phyloP scores from a whole-genome alignment of 768 basidiomycete genomes.

The Mycena rosella region DNA sequence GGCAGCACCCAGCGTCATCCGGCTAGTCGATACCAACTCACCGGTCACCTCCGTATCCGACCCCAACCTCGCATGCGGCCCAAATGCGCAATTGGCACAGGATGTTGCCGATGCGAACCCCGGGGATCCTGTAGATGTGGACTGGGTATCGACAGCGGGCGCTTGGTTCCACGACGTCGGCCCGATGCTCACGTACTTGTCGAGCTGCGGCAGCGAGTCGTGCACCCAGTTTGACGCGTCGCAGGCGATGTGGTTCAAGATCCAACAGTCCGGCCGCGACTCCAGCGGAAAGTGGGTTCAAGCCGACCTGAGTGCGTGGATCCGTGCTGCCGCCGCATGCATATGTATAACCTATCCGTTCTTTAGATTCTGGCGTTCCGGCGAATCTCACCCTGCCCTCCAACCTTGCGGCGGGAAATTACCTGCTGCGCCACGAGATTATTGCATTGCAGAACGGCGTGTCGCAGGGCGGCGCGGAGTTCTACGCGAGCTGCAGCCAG shows the following conservation, averaged over 20 bases:
- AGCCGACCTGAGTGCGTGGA: constrained; percentile 61
- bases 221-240: constrained; percentile 73
- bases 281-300: constrained; percentile 62
- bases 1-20: constrained; percentile 56
- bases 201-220: constrained; percentile 66
- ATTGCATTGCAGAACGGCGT: constrained; percentile 79
- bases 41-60: constrained; percentile 65
- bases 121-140: constrained; percentile 57
- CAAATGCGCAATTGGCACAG: constrained; percentile 55
- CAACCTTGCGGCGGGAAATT: constrained; percentile 74
- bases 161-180: constrained; percentile 72
- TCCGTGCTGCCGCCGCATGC: background rate
- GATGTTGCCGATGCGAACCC: constrained; percentile 61
- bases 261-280: constrained; percentile 64
- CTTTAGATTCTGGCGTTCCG: constrained; percentile 47
- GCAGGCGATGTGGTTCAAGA: constrained; percentile 81
- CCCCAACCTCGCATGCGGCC: constrained; percentile 60
- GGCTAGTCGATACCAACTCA: constrained; percentile 55
- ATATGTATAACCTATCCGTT: constrained; percentile 43
- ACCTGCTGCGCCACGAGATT: constrained; percentile 84
- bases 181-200: constrained; percentile 82
- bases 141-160: constrained; percentile 49
- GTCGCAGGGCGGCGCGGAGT: constrained; percentile 76
- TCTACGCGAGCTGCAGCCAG: constrained; percentile 81
- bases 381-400: constrained; percentile 60